A percentile compares a stretch with the other conserved stretches of the same genome.
Evolutionary conservation across 2,329 filamentous ascomycete genomes (phyloP).

Genomic region (Apiospora sp.): DNA sequence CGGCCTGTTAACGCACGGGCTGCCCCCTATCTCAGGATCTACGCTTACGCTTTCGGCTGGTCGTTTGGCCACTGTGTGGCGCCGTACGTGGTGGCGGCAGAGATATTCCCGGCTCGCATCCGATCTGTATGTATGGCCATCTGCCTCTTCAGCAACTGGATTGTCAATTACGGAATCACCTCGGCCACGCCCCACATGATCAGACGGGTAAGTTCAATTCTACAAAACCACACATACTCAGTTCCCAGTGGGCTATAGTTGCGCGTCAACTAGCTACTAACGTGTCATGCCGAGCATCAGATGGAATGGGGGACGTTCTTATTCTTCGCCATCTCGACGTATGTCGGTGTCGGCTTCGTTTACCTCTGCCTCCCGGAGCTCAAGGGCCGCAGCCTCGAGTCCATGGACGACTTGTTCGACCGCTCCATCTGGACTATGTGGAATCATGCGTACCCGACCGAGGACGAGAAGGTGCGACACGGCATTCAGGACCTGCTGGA

Average conservation of each 20-base stretch:
- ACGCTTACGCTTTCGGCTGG: constrained; percentile 36
- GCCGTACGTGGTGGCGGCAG: constrained; percentile 40
- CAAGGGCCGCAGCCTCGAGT: constrained; percentile 57
- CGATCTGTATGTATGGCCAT: constrained; percentile 42
- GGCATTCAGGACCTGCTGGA: constrained; percentile 36
- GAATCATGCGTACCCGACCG: constrained; percentile 48
- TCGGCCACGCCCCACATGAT: constrained; percentile 46
- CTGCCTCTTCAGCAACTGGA: constrained; percentile 44
- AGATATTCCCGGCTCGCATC: constrained; percentile 44
- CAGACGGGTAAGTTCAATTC: constrained; percentile 28
- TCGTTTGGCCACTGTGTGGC: constrained; percentile 39
- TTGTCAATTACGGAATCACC: constrained; percentile 42
- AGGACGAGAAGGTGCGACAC: constrained; percentile 43
- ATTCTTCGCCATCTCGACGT: constrained; percentile 45
- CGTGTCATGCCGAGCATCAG: constrained; percentile 18
- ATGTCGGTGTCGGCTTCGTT: constrained; percentile 48
- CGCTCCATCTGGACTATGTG: constrained; percentile 49
- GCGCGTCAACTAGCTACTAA: too few species aligned
- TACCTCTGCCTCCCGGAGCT: constrained; percentile 57
- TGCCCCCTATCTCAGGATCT: constrained; percentile 31
- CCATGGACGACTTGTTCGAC: constrained; percentile 56
- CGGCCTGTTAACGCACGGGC: too few species aligned
- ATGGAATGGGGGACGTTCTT: constrained; percentile 48
- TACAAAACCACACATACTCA: too few species aligned
- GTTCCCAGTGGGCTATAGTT: too few species aligned